phyloP scores from a whole-genome alignment of 768 basidiomycete genomes.

The Lactarius psammicola region DNA sequence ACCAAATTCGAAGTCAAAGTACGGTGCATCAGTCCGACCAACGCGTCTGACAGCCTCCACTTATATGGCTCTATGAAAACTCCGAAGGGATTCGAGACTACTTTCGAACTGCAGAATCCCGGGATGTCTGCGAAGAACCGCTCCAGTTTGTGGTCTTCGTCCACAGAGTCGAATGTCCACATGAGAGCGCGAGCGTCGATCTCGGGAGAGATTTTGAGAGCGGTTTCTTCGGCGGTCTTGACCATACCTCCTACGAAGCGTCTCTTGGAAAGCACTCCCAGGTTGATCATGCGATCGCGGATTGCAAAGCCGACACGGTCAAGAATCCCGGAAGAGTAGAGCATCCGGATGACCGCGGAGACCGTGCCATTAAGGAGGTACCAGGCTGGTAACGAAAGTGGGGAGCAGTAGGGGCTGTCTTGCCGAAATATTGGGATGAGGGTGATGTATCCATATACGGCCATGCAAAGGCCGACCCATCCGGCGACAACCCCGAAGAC shows the following conservation, averaged over 20 bases:
- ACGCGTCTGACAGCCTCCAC: neutral
- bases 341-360: neutral
- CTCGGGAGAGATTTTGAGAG: neutral
- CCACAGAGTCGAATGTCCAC: neutral
- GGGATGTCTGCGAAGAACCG: conserved; percentile 10
- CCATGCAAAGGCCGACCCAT: neutral
- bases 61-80: neutral
- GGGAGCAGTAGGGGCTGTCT: neutral
- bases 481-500: neutral
- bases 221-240: neutral
- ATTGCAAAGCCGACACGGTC: neutral
- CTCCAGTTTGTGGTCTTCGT: conserved; percentile 4
- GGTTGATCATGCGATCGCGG: neutral
- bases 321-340: too few relatives aligned
- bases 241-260: neutral
- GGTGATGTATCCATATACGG: neutral
- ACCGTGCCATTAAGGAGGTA: neutral
- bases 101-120: neutral
- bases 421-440: neutral
- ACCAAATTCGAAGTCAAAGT: neutral
- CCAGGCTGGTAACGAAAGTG: neutral
- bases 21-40: neutral
- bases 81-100: neutral
- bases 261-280: neutral
- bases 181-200: neutral